phyloP scores from a whole-genome alignment of 164 flowering plant genomes.

The Tetrastigma voinierianum region DNA sequence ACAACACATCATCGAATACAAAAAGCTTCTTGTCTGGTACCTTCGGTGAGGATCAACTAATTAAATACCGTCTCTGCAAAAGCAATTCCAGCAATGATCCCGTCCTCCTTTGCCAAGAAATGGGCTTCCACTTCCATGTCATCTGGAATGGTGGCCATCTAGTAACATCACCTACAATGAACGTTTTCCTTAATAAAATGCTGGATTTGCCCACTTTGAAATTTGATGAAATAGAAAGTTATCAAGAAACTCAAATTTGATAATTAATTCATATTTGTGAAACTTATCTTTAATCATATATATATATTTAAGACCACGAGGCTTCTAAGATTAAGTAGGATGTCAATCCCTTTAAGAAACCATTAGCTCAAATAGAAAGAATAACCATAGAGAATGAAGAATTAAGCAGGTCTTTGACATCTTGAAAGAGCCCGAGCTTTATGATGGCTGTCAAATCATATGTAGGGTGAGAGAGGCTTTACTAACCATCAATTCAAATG shows the following conservation, averaged over 20 bases:
- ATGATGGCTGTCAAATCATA: constrained; percentile 75
- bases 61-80: constrained; percentile 85
- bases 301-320: too few species aligned
- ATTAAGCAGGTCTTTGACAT: constrained; percentile 53
- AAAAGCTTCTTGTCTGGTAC: constrained; percentile 31
- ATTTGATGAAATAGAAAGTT: too few species aligned
- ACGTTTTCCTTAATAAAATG: not conserved
- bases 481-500: constrained; percentile 32
- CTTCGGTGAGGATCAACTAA: constrained; percentile 91
- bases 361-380: not conserved
- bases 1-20: not conserved
- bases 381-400: not conserved
- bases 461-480: constrained; percentile 71
- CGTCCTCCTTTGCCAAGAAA: constrained; percentile 93
- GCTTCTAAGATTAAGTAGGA: not conserved
- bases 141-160: constrained; percentile 82
- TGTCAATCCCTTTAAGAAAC: not conserved
- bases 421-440: constrained; percentile 77
- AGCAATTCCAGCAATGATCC: constrained; percentile 82
- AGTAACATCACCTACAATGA: constrained; percentile 75
- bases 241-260: not conserved
- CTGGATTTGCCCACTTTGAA: not conserved
- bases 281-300: too few species aligned
- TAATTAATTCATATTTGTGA: not conserved
- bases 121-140: constrained; percentile 81